A percentile compares a stretch with the other conserved stretches of the same genome.
These are phyloP conservation scores for Malassezia sympodialis DNA, from an alignment of 1,284 basidiomycete species.

Conservation along the genomic window DNA sequence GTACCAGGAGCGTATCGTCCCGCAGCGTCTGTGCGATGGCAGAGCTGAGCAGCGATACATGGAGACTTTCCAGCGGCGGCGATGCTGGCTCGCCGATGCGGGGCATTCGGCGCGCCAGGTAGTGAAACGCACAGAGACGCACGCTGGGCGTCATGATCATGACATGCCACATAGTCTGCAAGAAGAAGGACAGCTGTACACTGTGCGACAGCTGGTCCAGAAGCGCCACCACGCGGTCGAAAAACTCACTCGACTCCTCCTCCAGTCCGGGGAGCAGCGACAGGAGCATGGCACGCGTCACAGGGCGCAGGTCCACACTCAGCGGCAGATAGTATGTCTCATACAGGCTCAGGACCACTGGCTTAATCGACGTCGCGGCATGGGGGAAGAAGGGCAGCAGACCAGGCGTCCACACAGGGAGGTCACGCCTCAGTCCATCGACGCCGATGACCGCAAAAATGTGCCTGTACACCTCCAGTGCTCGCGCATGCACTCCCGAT, in stretches of 20 bases:
- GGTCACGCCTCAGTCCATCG: slow-evolving; percentile 76
- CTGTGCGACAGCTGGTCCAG: slow-evolving; percentile 72
- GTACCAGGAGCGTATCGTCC: slow-evolving; percentile 63
- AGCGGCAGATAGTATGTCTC: slow-evolving; percentile 64
- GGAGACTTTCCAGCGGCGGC: slow-evolving; percentile 53
- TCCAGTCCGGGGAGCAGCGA: slow-evolving; percentile 63
- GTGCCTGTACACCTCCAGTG: slow-evolving; percentile 86
- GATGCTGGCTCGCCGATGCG: slow-evolving; percentile 19
- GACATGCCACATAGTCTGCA: slow-evolving; percentile 87
- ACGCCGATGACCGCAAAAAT: slow-evolving; percentile 78
- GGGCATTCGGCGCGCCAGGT: slow-evolving; percentile 69
- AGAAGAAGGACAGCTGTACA: slow-evolving; percentile 64
- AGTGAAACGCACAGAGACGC: slow-evolving; percentile 76
- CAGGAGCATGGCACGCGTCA: slow-evolving; percentile 86
- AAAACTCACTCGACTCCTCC: slow-evolving; percentile 55
- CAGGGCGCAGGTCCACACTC: slow-evolving; percentile 67
- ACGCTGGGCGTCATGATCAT: slow-evolving; percentile 80
- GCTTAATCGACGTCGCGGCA: slow-evolving; percentile 66
- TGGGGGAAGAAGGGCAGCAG: slow-evolving; percentile 98
- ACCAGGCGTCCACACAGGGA: slow-evolving; percentile 88
- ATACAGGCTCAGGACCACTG: slow-evolving; percentile 31
- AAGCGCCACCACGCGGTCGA: slow-evolving; percentile 77
- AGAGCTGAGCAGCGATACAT: slow-evolving; percentile 82
- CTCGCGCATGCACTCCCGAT: slow-evolving; percentile 88
- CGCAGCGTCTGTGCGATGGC: slow-evolving; percentile 74